These are phyloP conservation scores for Pseudozyma sp. DNA, from an alignment of 1,284 basidiomycete species.

Conservation along the genomic window DNA sequence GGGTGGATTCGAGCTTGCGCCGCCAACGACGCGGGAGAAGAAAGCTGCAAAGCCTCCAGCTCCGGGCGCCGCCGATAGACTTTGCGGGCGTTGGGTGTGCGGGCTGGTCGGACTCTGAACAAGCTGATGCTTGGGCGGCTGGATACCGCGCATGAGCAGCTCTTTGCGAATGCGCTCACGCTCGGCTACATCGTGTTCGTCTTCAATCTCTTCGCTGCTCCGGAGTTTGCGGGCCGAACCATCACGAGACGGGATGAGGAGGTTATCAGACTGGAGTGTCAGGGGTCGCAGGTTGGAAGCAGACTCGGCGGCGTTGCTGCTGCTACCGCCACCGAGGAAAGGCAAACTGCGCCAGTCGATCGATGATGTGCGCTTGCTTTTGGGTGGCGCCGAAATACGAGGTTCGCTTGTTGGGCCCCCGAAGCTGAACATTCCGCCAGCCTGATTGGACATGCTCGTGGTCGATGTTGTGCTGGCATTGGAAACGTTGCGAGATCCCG, in stretches of 20 bases:
- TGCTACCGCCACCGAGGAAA: constrained; percentile 46
- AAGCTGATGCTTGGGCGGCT: constrained; percentile 57
- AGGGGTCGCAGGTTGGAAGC: constrained; percentile 76
- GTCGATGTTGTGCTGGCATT: constrained; percentile 17
- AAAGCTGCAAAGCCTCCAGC: constrained; percentile 56
- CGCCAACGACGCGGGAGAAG: constrained; percentile 56
- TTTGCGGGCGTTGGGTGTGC: constrained; percentile 19
- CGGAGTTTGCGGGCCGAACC: constrained; percentile 42
- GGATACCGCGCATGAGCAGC: constrained; percentile 54
- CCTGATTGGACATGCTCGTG: constrained; percentile 11
- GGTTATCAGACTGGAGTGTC: constrained; percentile 71
- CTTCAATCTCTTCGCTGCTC: constrained; percentile 54
- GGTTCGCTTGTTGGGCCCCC: constrained; percentile 13
- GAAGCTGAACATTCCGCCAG: constrained; percentile 42
- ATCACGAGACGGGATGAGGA: constrained; percentile 30
- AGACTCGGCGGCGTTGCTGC: constrained; percentile 71
- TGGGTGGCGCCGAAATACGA: constrained; percentile 13
- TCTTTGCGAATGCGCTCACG: constrained; percentile 56
- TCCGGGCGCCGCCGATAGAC: constrained; percentile 18
- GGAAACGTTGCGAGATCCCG: constrained; percentile 21
- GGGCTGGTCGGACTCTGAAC: constrained; percentile 26
- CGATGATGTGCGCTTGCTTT: constrained; percentile 39
- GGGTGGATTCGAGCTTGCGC: constrained; percentile 16
- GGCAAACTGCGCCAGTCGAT: constrained; percentile 54
- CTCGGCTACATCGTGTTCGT: constrained; percentile 52